Evolutionary conservation across 2,329 filamentous ascomycete genomes (phyloP), one percentile per base, ranked within the genome.

Genomic region (Aphanoascus verrucosus): DNA sequence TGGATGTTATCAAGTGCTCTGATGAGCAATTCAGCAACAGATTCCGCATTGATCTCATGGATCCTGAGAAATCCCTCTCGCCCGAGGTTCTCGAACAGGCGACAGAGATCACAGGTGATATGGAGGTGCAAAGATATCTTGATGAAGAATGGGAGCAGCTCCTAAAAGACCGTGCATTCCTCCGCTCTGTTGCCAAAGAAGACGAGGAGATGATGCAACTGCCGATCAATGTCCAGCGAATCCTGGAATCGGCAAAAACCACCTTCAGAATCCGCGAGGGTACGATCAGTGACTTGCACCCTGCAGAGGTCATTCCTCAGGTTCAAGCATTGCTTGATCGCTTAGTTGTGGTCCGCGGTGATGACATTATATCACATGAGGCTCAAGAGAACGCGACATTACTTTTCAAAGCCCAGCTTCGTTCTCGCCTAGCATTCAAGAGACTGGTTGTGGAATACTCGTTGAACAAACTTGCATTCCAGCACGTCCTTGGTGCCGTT

Each of bases 351-450:
- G 89, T 98, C 59, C 88, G 89, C 59, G 93, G 93, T 57, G 75
- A 81, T 1, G 94, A 98, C 66, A 69, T 74, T 0, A 82, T 98
- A 54, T 96, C 93, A 0, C 68, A 74, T 43, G 91, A 98, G 69
- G 93, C 91, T 6, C 88, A 99, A 62, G 72, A 81, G 47, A 96
- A 87, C 63, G 87, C 94, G 2, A 96, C 90, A 0, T 78, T 94
- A 55, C 77, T 98, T 9, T 89, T 96, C 79, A 97, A 96, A 74
- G 87, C 88, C 11, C 84, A 94, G 64, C 72, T 97, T 54, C 86
- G 93, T 47, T 94, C 90, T 34, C 83, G 88, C 50, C 77, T 98
- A 54, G 87, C 93, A 0, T 98, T 89, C 80, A 95, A 95, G 73
- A 85, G 89, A 56, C 77, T 99, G 56, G 90, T 94, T 44, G 84